Evolutionary conservation across 345 rosid genomes (phyloP), one percentile per base, ranked within the genome.

Genomic region (Geranium rotundifolium): DNA sequence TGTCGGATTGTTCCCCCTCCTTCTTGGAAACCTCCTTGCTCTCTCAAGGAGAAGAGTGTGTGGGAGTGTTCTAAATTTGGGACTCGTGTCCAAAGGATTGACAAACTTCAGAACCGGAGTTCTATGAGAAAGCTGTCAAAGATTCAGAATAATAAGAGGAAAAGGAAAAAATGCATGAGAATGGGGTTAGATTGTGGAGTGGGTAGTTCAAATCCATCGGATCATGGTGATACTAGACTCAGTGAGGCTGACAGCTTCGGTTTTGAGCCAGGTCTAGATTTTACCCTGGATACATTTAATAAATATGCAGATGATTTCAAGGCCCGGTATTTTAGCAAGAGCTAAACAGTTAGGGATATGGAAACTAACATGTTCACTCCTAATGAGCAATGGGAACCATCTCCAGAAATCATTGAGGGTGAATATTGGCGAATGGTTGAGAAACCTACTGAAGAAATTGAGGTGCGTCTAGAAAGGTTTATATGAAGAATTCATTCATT

Each of bases 371-470:
- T 23, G 27, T 23, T 23, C 27, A 2, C 27, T 23, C 27, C 27
- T 63, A 65, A 27, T 37, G 79, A 73, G 54, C 74, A 69, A 19
- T 77, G 81, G 73, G 85, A 86, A 56, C 93, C 95, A 60, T 73
- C 93, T 29, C 68, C 78, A 72, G 85, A 84, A 65, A 71, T 81
- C 63, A 71, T 95, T 67, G 97, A 95, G 79, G 99, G 97, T 67
- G 99, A 95, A 80, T 95, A 90, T 74, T 95, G 99, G 99, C 83
- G 97, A 70, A 84, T 95, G 61, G 95, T 95, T 67, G 96, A 95
- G 82, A 82, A 86, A 76, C 96, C 96, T 54, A 85, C 97, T 29
- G 96, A 88, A 76, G 88, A 86, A 77, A 81, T 95, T 68, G 95
- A 90, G 96, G 99, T 90, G 27, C 27, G 27, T 23, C 27, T 23